A percentile compares a stretch with the other conserved stretches of the same genome.
Conservation (phyloP, 2,329 filamentous ascomycete species). For the Fusarium odoratissimum region DNA sequence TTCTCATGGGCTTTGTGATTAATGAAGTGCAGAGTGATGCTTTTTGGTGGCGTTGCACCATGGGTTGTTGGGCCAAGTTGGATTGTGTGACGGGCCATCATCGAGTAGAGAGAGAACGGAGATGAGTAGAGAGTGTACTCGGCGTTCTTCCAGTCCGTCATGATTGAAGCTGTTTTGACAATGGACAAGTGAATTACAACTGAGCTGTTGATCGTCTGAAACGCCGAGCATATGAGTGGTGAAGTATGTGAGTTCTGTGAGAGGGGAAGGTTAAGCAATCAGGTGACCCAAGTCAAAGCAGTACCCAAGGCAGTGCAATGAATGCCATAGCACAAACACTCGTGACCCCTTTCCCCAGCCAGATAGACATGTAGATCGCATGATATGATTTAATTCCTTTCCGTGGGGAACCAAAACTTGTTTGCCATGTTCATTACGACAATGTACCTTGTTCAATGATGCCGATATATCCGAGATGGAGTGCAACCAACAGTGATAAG, state of each 20-base stretch:
- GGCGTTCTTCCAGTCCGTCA: slow-evolving; percentile 10
- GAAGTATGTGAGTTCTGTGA: neutral
- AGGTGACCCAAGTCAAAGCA: neutral
- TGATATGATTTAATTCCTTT: too few relatives aligned
- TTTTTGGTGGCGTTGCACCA: neutral
- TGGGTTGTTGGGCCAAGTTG: slow-evolving; percentile 10
- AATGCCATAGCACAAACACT: too few relatives aligned
- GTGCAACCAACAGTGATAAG: neutral
- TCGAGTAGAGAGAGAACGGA: slow-evolving; percentile 27
- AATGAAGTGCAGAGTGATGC: slow-evolving; percentile 11
- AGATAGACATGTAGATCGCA: neutral
- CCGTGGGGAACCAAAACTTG: too few relatives aligned
- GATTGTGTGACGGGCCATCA: slow-evolving; percentile 26
- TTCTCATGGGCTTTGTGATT: slow-evolving; percentile 16
- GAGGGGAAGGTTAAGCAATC: neutral
- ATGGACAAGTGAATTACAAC: neutral
- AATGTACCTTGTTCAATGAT: neutral
- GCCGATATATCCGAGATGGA: neutral
- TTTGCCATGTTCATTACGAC: neutral
- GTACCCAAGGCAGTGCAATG: too few relatives aligned
- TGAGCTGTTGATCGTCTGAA: neutral
- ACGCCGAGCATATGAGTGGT: neutral
- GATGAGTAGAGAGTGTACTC: slow-evolving; percentile 28
- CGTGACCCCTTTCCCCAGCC: neutral
- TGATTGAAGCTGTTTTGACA: neutral